Conservation (phyloP, 1,139 yeast species). For the Diutina sp. region DNA sequence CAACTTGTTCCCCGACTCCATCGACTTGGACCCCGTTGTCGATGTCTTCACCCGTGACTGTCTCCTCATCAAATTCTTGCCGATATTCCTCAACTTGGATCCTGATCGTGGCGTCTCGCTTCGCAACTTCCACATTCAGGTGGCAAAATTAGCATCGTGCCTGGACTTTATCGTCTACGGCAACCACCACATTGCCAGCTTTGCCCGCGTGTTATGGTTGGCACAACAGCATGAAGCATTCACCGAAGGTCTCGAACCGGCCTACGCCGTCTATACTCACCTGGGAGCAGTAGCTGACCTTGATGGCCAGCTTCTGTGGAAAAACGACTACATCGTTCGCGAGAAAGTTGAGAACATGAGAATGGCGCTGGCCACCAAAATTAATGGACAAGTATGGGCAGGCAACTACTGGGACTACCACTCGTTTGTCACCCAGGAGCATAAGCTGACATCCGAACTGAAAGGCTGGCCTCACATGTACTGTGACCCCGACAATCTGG, state of each 20-base stretch:
- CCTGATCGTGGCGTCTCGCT: conserved; percentile 59
- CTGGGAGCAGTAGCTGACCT: neutral
- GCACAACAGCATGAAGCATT: conserved; percentile 28
- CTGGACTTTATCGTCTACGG: conserved; percentile 58
- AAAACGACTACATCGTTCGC: conserved; percentile 53
- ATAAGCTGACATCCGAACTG: neutral
- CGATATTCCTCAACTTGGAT: conserved; percentile 42
- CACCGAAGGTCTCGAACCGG: neutral
- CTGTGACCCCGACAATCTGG: conserved; percentile 1
- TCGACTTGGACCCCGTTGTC: conserved; percentile 7
- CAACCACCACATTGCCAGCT: conserved; percentile 22
- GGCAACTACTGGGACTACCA: conserved; percentile 57
- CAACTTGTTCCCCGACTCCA: neutral
- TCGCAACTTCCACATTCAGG: conserved; percentile 70
- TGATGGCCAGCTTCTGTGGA: conserved; percentile 32
- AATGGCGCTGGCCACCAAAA: conserved; percentile 69
- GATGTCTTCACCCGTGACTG: conserved; percentile 29
- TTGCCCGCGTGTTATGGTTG: conserved; percentile 38
- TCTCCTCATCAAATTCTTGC: conserved; percentile 28
- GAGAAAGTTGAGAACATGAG: conserved; percentile 73
- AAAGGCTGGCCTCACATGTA: conserved; percentile 1
- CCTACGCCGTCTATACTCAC: neutral
- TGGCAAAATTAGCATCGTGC: conserved; percentile 51
- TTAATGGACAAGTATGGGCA: conserved; percentile 52
- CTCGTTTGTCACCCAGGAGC: conserved; percentile 11